Evolutionary conservation across 2,329 filamentous ascomycete genomes (phyloP), one percentile per base, ranked within the genome.

Genomic region (Bipolaris zeicola): DNA sequence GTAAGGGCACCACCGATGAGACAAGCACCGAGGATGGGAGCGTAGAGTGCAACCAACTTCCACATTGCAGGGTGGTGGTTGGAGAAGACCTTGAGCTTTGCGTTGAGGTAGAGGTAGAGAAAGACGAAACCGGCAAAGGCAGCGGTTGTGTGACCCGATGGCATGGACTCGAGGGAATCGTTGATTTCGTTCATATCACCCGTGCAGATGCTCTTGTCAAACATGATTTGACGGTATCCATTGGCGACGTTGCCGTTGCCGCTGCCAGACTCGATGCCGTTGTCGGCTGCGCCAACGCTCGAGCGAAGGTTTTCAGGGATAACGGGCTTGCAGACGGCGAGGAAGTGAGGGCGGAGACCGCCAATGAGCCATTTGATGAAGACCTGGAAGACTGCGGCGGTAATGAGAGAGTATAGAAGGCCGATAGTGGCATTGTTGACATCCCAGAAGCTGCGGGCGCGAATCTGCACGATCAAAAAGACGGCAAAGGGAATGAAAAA

Each of bases 361-460:
- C 89, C 89, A 60, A 92, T 90, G 39, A 91, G 82, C 83, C 84
- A 88, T 76, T 92, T 92, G 71, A 91, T 67, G 68, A 91, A 88
- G 63, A 91, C 88, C 68, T 92, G 89, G 78, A 92, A 90, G 47
- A 91, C 85, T n/a, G 88, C 86, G 3, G 87, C 87, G 5, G 82
- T 80, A 75, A 91, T 89, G 60, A 91, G 81, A 0, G 85, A 81
- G 79, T 91, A 91, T 0, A 91, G 76, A 0, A 91, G 82, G 13
- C 89, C 89, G 45, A 90, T 81, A 46, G 87, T 73, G 42, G 84
- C 88, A 70, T 91, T 91, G 79, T 91, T 91, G 67, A 86, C 78
- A 56, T 79, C 77, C 77, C 76, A 79, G 70, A 80, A 80, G 56
- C 72, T 76, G 51, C 78, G 73, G 26, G 90, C 80, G 46, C 88